Conservation (phyloP, 108 stramenopile species). For the Parietichytrium sp. region DNA sequence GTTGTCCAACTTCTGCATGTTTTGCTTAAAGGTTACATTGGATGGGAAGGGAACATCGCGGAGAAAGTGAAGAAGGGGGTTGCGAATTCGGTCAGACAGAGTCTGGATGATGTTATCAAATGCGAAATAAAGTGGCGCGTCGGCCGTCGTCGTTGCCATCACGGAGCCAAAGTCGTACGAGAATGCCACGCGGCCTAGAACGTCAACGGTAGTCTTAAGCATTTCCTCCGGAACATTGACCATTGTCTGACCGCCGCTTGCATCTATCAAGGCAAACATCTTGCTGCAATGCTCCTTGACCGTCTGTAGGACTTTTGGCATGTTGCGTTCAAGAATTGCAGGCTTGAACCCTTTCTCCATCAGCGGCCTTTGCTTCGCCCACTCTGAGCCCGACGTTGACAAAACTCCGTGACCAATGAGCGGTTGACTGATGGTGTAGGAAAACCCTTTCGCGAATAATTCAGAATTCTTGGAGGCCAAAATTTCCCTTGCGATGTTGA, state of each 20-base stretch:
- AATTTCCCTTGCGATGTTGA: too few relatives aligned
- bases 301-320: background rate
- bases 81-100: background rate
- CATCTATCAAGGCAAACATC: background rate
- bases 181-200: background rate
- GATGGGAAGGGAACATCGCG: background rate
- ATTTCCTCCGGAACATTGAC: slow-evolving; percentile 10
- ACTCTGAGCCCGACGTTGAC: slow-evolving; percentile 11
- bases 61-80: background rate
- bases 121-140: background rate
- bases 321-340: background rate
- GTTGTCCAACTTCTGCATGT: background rate
- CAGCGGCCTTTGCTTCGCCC: slow-evolving; percentile 6
- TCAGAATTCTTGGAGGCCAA: background rate
- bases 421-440: background rate
- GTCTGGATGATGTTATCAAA: slow-evolving; percentile 2
- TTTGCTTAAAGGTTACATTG: background rate
- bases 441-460: background rate
- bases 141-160: background rate
- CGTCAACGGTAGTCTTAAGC: slow-evolving; percentile 17
- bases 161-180: slow-evolving; percentile 31
- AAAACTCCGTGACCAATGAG: slow-evolving; percentile 3
- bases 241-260: background rate
- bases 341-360: background rate
- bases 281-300: background rate